A percentile compares a stretch with the other conserved stretches of the same genome.
Evolutionary conservation across 805 yeast species (phyloP).

Genomic region (Torulaspora microellipsoides): DNA sequence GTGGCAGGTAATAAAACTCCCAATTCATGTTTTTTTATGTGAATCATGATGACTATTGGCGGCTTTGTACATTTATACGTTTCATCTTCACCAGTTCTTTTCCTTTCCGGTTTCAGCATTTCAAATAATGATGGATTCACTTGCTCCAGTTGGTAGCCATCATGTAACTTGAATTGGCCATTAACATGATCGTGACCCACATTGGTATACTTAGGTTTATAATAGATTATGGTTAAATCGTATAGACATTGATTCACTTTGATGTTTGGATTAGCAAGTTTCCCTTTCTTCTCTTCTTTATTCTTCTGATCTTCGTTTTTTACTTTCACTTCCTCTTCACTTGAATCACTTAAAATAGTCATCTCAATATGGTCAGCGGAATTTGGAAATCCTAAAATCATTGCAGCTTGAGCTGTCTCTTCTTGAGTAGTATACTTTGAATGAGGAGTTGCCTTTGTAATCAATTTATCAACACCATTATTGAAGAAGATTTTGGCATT

Average conservation of each 20-base stretch:
- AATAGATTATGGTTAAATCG: slow-evolving; percentile 38
- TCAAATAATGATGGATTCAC: slow-evolving; percentile 32
- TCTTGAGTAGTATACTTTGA: background rate
- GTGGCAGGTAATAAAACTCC: slow-evolving; percentile 48
- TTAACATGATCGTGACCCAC: slow-evolving; percentile 22
- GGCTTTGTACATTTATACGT: slow-evolving; percentile 4
- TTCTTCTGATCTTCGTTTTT: background rate
- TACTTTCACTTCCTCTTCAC: background rate
- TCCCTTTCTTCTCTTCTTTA: background rate
- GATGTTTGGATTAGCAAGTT: background rate
- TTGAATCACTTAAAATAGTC: slow-evolving; percentile 5
- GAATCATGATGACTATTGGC: slow-evolving; percentile 41
- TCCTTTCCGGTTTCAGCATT: slow-evolving; percentile 17
- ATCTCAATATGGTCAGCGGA: slow-evolving; percentile 4
- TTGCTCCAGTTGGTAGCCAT: slow-evolving; percentile 31
- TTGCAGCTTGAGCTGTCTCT: slow-evolving; percentile 11
- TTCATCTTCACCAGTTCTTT: slow-evolving; percentile 1
- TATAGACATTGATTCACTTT: slow-evolving; percentile 22
- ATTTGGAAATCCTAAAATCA: slow-evolving; percentile 11
- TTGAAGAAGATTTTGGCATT: slow-evolving; percentile 52
- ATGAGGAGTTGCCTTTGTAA: slow-evolving; percentile 5
- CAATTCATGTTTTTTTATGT: slow-evolving; percentile 43
- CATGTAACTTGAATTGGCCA: slow-evolving; percentile 18
- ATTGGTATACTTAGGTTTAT: slow-evolving; percentile 27
- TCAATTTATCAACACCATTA: slow-evolving; percentile 13